Percentiles rank a stretch among this genome's conserved stretches.
These are phyloP conservation scores for Aspergillus sp. DNA, from an alignment of 2,329 filamentous ascomycete genomes.

Conservation along the genomic window DNA sequence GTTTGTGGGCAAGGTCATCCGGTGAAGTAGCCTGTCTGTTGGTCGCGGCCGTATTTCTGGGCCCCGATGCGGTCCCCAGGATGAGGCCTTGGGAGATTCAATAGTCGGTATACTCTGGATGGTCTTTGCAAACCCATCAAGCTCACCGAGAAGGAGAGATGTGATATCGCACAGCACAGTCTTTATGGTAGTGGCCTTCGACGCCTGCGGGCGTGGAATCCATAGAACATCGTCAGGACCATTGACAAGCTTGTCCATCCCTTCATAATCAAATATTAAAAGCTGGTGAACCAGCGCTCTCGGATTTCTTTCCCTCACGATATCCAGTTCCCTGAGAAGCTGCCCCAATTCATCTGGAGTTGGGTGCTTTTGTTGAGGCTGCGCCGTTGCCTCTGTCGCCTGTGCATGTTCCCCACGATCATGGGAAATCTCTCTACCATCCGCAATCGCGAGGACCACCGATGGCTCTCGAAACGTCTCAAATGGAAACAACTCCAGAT, in stretches of 20 bases:
- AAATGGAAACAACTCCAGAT: conserved; percentile 74
- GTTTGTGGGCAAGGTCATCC: conserved; percentile 71
- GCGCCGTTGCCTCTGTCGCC: conserved; percentile 6
- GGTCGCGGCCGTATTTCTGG: conserved; percentile 35
- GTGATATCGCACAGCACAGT: conserved; percentile 72
- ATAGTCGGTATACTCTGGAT: conserved; percentile 65
- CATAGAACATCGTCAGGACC: conserved; percentile 56
- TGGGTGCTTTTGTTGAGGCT: conserved; percentile 23
- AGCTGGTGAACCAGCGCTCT: conserved; percentile 70
- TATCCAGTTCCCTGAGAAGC: conserved; percentile 55
- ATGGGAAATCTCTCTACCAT: conserved; percentile 59
- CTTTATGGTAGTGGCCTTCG: conserved; percentile 70
- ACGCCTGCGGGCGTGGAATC: conserved; percentile 59
- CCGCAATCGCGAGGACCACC: conserved; percentile 73
- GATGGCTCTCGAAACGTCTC: conserved; percentile 82
- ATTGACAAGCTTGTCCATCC: conserved; percentile 45
- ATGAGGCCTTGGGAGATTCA: conserved; percentile 57
- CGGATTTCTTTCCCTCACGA: conserved; percentile 61
- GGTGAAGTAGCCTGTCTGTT: conserved; percentile 52
- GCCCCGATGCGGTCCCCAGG: conserved; percentile 42
- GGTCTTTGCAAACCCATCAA: conserved; percentile 63
- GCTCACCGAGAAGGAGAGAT: conserved; percentile 62
- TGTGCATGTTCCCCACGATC: conserved; percentile 6
- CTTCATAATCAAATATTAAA: conserved; percentile 66
- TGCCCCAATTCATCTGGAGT: conserved; percentile 28